phyloP scores from a whole-genome alignment of 495 filamentous ascomycete species.

The Xylona heveae region DNA sequence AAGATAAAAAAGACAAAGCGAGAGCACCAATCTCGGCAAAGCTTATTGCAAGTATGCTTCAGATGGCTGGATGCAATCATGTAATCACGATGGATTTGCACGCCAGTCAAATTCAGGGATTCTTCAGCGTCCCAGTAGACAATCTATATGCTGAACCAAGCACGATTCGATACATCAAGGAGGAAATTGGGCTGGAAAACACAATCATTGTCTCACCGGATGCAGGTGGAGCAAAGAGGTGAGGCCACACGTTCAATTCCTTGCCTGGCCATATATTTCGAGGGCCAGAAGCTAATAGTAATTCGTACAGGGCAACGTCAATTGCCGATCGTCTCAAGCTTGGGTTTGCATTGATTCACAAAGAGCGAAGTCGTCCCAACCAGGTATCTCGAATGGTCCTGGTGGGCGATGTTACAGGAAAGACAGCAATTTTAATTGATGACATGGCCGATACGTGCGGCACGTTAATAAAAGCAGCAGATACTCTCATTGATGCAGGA shows the following conservation, averaged over 20 bases:
- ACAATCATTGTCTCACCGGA: slow-evolving; percentile 93
- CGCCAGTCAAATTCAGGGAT: slow-evolving; percentile 65
- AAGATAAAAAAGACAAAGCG: slow-evolving; percentile 98
- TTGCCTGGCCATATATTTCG: not conserved
- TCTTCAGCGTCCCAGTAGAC: slow-evolving; percentile 96
- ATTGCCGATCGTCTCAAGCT: slow-evolving; percentile 89
- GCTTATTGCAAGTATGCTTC: slow-evolving; percentile 93
- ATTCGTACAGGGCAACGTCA: slow-evolving; percentile 47
- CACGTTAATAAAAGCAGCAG: slow-evolving; percentile 79
- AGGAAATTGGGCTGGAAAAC: slow-evolving; percentile 63
- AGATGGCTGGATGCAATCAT: slow-evolving; percentile 58
- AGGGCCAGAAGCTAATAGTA: not conserved
- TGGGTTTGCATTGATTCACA: slow-evolving; percentile 94
- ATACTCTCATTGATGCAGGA: slow-evolving; percentile 75
- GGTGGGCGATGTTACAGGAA: slow-evolving; percentile 37
- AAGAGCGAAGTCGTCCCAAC: slow-evolving; percentile 85
- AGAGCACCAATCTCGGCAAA: slow-evolving; percentile 82
- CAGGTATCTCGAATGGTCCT: slow-evolving; percentile 92
- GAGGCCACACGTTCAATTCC: slow-evolving; percentile 10
- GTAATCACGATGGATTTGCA: slow-evolving; percentile 35
- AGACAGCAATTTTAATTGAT: slow-evolving; percentile 59
- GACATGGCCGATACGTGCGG: slow-evolving; percentile 95
- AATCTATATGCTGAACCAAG: slow-evolving; percentile 94
- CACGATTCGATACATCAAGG: slow-evolving; percentile 73
- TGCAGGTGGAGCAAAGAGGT: slow-evolving; percentile 92